Percentiles rank a stretch among this genome's conserved stretches.
Conservation (phyloP, 345 rosid genomes). For the Chamaenerion angustifolium region DNA sequence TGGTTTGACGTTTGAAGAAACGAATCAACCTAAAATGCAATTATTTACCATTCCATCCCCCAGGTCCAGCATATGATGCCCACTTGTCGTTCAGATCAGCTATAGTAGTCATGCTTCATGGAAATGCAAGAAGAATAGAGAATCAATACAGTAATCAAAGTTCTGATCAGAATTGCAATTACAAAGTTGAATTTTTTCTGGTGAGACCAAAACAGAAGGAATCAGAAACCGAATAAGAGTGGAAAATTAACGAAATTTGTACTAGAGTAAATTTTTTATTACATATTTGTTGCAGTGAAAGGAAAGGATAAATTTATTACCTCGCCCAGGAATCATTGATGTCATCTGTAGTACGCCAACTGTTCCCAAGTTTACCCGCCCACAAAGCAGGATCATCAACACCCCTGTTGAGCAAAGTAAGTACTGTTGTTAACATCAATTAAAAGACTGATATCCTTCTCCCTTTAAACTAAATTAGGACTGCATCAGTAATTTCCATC, state of each 20-base stretch:
- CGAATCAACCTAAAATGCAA: background rate
- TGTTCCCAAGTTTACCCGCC: slow-evolving; percentile 88
- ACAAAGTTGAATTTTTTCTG: too few species aligned
- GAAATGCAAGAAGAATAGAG: slow-evolving; percentile 5
- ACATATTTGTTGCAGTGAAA: background rate
- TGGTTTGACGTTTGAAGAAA: background rate
- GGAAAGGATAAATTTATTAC: slow-evolving; percentile 23
- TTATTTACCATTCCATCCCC: slow-evolving; percentile 96
- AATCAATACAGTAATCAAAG: background rate
- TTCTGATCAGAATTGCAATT: too few species aligned
- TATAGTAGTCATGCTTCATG: slow-evolving; percentile 70
- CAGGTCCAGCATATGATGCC: slow-evolving; percentile 97
- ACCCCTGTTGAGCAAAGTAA: slow-evolving; percentile 40
- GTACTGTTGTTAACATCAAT: too few species aligned
- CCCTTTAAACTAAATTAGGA: too few species aligned
- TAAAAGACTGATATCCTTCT: too few species aligned
- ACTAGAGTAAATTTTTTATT: background rate
- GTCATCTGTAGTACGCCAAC: slow-evolving; percentile 96
- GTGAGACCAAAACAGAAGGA: too few species aligned
- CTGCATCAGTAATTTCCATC: too few species aligned
- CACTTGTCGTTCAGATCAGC: slow-evolving; percentile 93
- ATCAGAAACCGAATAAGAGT: too few species aligned
- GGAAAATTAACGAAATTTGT: too few species aligned
- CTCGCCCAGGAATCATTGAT: slow-evolving; percentile 95
- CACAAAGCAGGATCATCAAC: slow-evolving; percentile 89